A percentile compares a stretch with the other conserved stretches of the same genome.
Evolutionary conservation across 371 early-diverging fungal species (phyloP).

Genomic region (Chytridiales sp.): DNA sequence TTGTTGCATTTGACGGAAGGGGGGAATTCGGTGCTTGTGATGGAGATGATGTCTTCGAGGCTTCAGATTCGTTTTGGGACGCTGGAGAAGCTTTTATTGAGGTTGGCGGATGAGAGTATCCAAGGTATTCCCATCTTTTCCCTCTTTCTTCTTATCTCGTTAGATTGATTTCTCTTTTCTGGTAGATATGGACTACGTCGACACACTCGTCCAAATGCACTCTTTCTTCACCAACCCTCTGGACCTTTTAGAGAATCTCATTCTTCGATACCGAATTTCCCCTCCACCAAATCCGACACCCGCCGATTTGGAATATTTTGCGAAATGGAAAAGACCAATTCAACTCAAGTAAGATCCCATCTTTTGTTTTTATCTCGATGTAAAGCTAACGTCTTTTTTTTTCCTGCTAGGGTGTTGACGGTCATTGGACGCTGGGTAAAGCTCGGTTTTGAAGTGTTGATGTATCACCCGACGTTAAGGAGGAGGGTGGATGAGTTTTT

Average conservation of each 20-base stretch:
- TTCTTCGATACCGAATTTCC: slow-evolving; percentile 55
- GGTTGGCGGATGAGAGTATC: slow-evolving; percentile 58
- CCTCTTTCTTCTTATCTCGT: background rate
- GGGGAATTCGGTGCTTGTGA: slow-evolving; percentile 46
- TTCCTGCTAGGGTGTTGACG: slow-evolving; percentile 61
- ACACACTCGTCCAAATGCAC: slow-evolving; percentile 57
- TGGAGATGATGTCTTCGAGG: slow-evolving; percentile 51
- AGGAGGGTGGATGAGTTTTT: slow-evolving; percentile 44
- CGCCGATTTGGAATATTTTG: slow-evolving; percentile 55
- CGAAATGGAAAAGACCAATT: slow-evolving; percentile 63
- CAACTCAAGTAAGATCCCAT: slow-evolving; percentile 60
- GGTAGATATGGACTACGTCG: slow-evolving; percentile 63
- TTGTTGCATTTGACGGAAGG: slow-evolving; percentile 23
- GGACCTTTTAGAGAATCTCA: slow-evolving; percentile 53
- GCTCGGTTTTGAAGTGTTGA: slow-evolving; percentile 61
- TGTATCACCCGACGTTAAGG: slow-evolving; percentile 42
- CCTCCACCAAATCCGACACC: slow-evolving; percentile 29
- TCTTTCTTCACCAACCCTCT: slow-evolving; percentile 56
- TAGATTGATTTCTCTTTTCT: background rate
- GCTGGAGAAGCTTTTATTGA: slow-evolving; percentile 52
- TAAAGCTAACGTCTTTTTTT: background rate
- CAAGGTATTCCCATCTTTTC: slow-evolving; percentile 46
- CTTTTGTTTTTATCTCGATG: background rate
- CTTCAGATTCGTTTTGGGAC: slow-evolving; percentile 62
- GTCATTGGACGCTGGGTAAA: slow-evolving; percentile 64